Evolutionary conservation across 2,329 filamentous ascomycete species (phyloP), one percentile per base, ranked within the genome.

Genomic region (Hirsutella rhossiliensis): DNA sequence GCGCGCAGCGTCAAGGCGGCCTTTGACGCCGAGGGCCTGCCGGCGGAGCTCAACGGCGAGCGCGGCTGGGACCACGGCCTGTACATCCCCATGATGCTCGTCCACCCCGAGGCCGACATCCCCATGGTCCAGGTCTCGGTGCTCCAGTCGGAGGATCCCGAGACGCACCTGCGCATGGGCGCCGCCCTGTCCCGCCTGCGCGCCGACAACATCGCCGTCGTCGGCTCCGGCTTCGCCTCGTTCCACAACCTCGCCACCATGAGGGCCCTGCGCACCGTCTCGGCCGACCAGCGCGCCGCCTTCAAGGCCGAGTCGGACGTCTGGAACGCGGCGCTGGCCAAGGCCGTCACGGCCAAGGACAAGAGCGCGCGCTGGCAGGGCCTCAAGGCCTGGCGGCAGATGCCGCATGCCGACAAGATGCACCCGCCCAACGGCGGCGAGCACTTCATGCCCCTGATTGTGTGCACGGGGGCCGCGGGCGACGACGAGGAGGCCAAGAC

Each of bases 31-130:
- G 64, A 65, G n/a, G 75, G 75, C 0, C 56, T 78, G 0, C 49
- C 57, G 13, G 58, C 65, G 2, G 48, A 48, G 12, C 57, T 72
- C 12, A 62, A 73, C 47, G 49, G 43, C 13, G 42, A 57, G 45
- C 64, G 69, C 36, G 62, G 69, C 46, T 79, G 75, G 75, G 75
- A 79, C 54, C 76, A 79, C 54, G 76, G 75, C 60, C 73, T 79
- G 45, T 79, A 78, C 55, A 59, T 79, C 23, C 75, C 75, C 7
- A 63, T 79, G 59, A 63, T 69, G 39, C 71, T 79, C 38, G 68
- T 74, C 51, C 59, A 71, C 45, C 75, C 76, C 18, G 51, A 61
- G 37, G 75, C 73, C 49, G 59, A 67, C 45, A 55, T 75, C 3
- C 75, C 76, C 40, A 63, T 79, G 28, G 62, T 80, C n/a, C 75